These are phyloP conservation scores for Diplotaxis tenuifolia DNA, from an alignment of 345 rosid genomes.

Conservation along the genomic window DNA sequence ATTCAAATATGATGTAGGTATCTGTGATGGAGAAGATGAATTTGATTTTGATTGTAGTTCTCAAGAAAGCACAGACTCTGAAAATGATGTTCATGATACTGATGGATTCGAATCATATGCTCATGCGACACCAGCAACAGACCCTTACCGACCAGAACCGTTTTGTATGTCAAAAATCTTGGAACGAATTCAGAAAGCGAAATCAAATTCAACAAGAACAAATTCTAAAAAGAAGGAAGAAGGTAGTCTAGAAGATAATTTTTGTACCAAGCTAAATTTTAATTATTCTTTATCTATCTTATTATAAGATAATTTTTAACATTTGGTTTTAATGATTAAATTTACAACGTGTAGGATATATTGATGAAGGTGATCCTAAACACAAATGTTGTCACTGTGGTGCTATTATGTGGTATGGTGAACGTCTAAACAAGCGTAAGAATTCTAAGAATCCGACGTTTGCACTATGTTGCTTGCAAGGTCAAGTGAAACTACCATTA, in stretches of 20 bases:
- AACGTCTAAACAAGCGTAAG: neutral
- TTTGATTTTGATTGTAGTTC: neutral
- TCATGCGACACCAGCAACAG: neutral
- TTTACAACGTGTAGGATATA: neutral
- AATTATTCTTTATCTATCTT: too few relatives aligned
- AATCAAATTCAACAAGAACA: too few relatives aligned
- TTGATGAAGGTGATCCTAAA: neutral
- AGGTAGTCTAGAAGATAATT: neutral
- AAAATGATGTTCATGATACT: neutral
- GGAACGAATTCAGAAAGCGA: too few relatives aligned
- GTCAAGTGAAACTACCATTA: neutral
- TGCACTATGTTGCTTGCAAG: neutral
- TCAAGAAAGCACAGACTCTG: neutral
- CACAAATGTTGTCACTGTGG: neutral
- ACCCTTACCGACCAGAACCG: neutral
- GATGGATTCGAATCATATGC: neutral
- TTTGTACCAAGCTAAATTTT: too few relatives aligned
- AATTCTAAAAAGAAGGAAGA: neutral
- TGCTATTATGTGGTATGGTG: neutral
- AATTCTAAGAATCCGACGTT: neutral
- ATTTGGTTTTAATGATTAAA: too few relatives aligned
- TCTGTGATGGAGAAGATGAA: neutral
- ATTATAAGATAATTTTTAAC: too few relatives aligned
- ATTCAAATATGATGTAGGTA: neutral
- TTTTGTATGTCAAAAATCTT: too few relatives aligned